A percentile compares a stretch with the other conserved stretches of the same genome.
These are phyloP conservation scores for Quercus gilva DNA, from an alignment of 306 rosid species.

Conservation along the genomic window DNA sequence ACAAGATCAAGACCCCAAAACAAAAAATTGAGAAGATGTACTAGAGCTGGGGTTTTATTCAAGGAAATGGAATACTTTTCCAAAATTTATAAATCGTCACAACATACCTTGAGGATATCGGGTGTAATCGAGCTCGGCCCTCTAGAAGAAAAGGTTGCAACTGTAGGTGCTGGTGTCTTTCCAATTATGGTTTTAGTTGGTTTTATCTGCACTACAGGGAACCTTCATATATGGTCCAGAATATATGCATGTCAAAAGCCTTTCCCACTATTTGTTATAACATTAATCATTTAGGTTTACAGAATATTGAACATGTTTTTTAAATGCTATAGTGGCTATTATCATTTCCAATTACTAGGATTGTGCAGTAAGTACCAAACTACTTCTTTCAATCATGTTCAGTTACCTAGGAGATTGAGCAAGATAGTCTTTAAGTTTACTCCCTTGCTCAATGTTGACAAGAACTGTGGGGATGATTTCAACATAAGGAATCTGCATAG, in stretches of 20 bases:
- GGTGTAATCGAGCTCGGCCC: conserved; percentile 53
- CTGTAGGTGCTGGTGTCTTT: conserved; percentile 39
- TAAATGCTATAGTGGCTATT: not conserved
- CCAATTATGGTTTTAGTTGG: conserved; percentile 16
- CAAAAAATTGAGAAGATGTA: no score
- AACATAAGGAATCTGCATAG: conserved; percentile 21
- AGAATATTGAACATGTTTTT: no score
- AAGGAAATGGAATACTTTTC: not conserved
- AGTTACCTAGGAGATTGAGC: conserved; percentile 24
- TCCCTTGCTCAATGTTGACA: conserved; percentile 36
- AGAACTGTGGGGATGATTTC: conserved; percentile 39
- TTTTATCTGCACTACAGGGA: conserved; percentile 27
- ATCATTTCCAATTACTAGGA: not conserved
- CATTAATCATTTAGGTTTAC: not conserved
- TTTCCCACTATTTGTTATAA: not conserved
- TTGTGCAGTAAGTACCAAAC: not conserved
- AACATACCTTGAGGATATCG: conserved; percentile 47
- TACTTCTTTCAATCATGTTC: not conserved
- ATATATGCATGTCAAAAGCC: not conserved
- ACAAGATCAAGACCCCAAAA: no score
- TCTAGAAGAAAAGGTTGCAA: conserved; percentile 57
- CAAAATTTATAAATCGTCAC: not conserved
- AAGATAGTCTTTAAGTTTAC: conserved; percentile 34
- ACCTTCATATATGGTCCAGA: conserved; percentile 8
- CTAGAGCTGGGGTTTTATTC: no score